phyloP scores from a whole-genome alignment of 176 grass and related monocot genomes.

The Aechmea fasciata region DNA sequence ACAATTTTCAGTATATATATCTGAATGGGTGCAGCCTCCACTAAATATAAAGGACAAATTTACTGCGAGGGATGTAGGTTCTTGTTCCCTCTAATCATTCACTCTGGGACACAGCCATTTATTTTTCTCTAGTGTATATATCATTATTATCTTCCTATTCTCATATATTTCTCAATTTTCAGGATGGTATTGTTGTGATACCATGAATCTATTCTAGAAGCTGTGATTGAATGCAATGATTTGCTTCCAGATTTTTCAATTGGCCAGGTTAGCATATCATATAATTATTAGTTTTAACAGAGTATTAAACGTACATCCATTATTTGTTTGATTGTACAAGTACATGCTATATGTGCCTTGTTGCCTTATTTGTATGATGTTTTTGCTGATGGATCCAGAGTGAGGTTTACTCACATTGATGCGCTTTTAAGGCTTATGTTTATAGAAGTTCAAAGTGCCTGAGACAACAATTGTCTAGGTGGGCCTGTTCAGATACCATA shows the following conservation, averaged over 20 bases:
- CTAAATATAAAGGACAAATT: slow-evolving; percentile 66
- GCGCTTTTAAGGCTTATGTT: too few species aligned
- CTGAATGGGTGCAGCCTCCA: slow-evolving; percentile 65
- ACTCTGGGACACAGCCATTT: background rate
- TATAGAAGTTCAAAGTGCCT: too few species aligned
- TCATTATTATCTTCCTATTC: background rate
- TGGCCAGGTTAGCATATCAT: background rate
- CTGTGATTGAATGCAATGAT: background rate
- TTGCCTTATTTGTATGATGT: too few species aligned
- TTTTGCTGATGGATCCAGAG: too few species aligned
- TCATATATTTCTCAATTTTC: background rate
- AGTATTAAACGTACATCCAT: too few species aligned
- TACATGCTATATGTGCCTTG: too few species aligned
- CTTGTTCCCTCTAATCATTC: background rate
- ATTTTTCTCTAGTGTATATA: background rate
- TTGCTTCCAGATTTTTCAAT: background rate
- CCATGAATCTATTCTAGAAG: background rate
- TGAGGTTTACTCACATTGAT: too few species aligned
- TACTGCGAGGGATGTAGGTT: slow-evolving; percentile 53
- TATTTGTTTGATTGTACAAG: too few species aligned
- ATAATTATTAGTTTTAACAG: too few species aligned
- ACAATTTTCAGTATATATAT: slow-evolving; percentile 27
- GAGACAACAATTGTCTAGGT: too few species aligned
- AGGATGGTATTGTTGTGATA: slow-evolving; percentile 8
- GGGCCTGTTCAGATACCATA: too few species aligned